Conservation (phyloP, 2,329 filamentous ascomycete genomes). For the Penicillium sp. region DNA sequence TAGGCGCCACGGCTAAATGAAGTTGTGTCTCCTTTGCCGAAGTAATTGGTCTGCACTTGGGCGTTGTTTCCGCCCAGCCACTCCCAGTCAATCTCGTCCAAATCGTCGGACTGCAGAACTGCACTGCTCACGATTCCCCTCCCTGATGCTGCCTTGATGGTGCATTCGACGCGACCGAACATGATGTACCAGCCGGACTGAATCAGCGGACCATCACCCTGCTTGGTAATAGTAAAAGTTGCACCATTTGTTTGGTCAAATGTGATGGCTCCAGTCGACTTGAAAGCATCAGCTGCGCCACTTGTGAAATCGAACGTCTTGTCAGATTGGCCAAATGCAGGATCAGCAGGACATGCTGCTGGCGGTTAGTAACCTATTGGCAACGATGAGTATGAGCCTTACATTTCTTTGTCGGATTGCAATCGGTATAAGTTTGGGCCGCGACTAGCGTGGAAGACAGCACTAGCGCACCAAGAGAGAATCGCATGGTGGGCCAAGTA, state of each 20-base stretch:
- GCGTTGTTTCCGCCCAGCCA: constrained; percentile 77
- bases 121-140: constrained; percentile 90
- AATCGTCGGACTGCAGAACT: constrained; percentile 82
- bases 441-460: constrained; percentile 28
- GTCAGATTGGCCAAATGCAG: constrained; percentile 79
- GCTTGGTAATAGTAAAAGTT: constrained; percentile 72
- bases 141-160: constrained; percentile 81
- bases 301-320: constrained; percentile 74
- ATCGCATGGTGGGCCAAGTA: constrained; percentile 31
- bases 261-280: constrained; percentile 63
- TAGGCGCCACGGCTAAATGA: constrained; percentile 86
- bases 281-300: constrained; percentile 76
- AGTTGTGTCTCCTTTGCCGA: constrained; percentile 83
- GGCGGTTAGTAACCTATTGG: constrained; percentile 1
- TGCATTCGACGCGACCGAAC: constrained; percentile 89
- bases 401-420: constrained; percentile 44
- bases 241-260: constrained; percentile 72
- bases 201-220: constrained; percentile 82
- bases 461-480: constrained; percentile 27
- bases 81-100: constrained; percentile 97
- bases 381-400: constrained; percentile 13
- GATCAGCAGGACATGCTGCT: constrained; percentile 67
- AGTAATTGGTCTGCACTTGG: constrained; percentile 95
- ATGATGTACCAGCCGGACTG: constrained; percentile 96
- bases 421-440: constrained; percentile 46